Conservation (phyloP, 2,329 filamentous ascomycete genomes). For the Chalaropsis thielavioides region DNA sequence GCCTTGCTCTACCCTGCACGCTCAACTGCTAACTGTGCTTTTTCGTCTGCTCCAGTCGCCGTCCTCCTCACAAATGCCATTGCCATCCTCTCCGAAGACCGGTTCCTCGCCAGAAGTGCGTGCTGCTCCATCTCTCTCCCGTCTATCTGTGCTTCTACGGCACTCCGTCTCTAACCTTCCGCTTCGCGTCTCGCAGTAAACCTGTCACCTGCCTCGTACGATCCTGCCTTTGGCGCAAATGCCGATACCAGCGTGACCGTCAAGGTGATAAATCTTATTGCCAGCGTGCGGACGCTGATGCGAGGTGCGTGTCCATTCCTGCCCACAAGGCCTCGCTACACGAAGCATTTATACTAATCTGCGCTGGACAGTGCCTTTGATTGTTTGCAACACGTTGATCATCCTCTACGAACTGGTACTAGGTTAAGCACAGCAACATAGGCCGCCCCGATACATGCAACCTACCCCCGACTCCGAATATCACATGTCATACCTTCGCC, state of each 20-base stretch:
- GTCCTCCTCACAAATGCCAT: constrained; percentile 88
- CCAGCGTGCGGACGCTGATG: constrained; percentile 82
- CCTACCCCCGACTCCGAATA: not conserved
- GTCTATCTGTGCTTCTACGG: not conserved
- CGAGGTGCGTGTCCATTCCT: constrained; percentile 44
- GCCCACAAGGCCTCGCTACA: not conserved
- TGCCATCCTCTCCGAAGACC: constrained; percentile 85
- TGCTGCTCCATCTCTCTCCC: not conserved
- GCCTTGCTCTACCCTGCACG: not conserved
- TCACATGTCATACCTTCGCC: not conserved
- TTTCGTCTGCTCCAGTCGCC: constrained; percentile 35
- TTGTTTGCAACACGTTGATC: constrained; percentile 67
- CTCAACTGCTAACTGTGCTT: not conserved
- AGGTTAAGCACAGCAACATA: constrained; percentile 36
- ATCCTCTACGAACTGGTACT: constrained; percentile 71
- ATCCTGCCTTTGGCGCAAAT: constrained; percentile 63
- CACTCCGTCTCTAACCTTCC: constrained; percentile 16
- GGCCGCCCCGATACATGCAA: not conserved
- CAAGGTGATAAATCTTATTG: constrained; percentile 78
- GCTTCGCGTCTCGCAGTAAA: constrained; percentile 37
- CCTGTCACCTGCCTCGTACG: constrained; percentile 54
- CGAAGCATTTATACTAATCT: not conserved
- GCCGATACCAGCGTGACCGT: constrained; percentile 68
- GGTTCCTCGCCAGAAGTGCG: constrained; percentile 61
- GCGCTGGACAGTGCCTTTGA: constrained; percentile 55